These are phyloP conservation scores for Saccharomycopsis javanensis DNA, from an alignment of 805 yeast species.

Conservation along the genomic window DNA sequence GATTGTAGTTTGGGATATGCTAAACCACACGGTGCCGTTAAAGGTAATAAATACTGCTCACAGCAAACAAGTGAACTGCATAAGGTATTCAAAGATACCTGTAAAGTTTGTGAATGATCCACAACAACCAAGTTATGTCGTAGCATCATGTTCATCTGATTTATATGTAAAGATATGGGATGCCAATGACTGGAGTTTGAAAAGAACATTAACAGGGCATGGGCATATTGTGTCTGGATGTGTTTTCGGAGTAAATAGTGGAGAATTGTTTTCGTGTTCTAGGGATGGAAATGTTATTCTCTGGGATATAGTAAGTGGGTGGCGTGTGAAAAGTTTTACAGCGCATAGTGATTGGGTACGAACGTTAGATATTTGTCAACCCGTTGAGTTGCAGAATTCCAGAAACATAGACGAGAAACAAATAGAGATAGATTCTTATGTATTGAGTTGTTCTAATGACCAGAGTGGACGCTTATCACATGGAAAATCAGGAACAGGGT, in stretches of 20 bases:
- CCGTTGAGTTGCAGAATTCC: not conserved
- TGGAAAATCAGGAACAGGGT: constrained; percentile 54
- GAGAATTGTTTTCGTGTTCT: constrained; percentile 48
- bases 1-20: constrained; percentile 59
- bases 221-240: constrained; percentile 74
- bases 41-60: constrained; percentile 57
- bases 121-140: constrained; percentile 21
- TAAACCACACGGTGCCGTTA: constrained; percentile 52
- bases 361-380: constrained; percentile 37
- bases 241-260: constrained; percentile 37
- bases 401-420: not conserved
- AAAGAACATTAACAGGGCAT: constrained; percentile 69
- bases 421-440: constrained; percentile 38
- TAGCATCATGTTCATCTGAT: constrained; percentile 45
- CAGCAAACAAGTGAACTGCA: constrained; percentile 52
- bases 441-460: constrained; percentile 72
- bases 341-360: constrained; percentile 92
- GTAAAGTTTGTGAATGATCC: constrained; percentile 16
- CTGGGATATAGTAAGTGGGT: constrained; percentile 65
- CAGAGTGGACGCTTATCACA: constrained; percentile 62
- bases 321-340: constrained; percentile 51
- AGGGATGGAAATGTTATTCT: constrained; percentile 51
- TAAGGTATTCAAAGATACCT: constrained; percentile 45
- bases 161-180: constrained; percentile 64
- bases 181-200: constrained; percentile 39